Percentiles rank a stretch among this genome's conserved stretches.
phyloP scores from a whole-genome alignment of 75 land plant species.

The Picea sitchensis region DNA sequence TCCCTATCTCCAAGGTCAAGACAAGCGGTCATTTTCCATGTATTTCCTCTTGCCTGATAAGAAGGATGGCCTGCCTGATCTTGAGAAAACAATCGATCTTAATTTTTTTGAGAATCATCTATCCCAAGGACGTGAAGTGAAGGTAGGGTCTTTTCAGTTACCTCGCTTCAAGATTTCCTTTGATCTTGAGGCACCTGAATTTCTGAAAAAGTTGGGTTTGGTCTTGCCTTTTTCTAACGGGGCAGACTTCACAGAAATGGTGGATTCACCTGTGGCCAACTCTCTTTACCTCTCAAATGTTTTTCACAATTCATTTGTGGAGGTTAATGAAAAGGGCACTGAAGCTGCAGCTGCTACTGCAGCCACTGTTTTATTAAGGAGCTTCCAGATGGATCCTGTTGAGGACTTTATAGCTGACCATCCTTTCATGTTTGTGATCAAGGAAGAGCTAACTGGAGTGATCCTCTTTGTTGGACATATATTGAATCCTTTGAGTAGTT shows the following conservation, averaged over 20 bases:
- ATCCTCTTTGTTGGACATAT: constrained; percentile 80
- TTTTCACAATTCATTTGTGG: constrained; percentile 77
- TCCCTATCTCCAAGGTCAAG: constrained; percentile 58
- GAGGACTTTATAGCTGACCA: constrained; percentile 85
- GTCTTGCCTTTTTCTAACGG: constrained; percentile 46
- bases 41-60: constrained; percentile 74
- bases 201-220: constrained; percentile 61
- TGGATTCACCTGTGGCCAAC: constrained; percentile 38
- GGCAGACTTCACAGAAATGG: constrained; percentile 77
- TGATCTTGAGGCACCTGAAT: constrained; percentile 61
- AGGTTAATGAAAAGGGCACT: constrained; percentile 94
- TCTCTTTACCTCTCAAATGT: constrained; percentile 57
- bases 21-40: constrained; percentile 73
- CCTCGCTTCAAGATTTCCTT: constrained; percentile 79
- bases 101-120: constrained; percentile 45
- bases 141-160: constrained; percentile 49
- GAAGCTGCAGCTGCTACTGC: constrained; percentile 96
- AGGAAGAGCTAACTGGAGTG: constrained; percentile 70
- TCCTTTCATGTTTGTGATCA: constrained; percentile 77
- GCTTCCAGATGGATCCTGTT: constrained; percentile 22
- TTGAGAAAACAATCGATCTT: constrained; percentile 43
- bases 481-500: constrained; percentile 36
- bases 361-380: constrained; percentile 80
- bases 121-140: constrained; percentile 25
- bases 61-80: constrained; percentile 46